Conservation (phyloP, 768 basidiomycete genomes). For the Lyophyllum shimeji region DNA sequence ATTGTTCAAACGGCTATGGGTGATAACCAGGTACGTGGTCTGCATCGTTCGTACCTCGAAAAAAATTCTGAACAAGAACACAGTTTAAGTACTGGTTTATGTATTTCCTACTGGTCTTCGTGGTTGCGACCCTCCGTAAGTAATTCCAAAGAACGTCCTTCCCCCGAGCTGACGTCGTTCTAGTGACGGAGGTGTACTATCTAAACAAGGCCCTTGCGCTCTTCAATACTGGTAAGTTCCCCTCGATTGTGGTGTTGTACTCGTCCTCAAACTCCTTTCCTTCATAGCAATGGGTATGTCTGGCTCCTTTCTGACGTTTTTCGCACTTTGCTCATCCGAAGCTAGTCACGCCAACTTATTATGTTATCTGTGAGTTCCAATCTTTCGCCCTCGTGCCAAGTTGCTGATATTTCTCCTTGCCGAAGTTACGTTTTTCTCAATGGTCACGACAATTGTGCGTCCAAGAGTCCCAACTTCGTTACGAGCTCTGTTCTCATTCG, state of each 20-base stretch:
- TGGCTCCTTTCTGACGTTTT: neutral
- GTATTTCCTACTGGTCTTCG: conserved; percentile 84
- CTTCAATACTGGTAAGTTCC: conserved; percentile 78
- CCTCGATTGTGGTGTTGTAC: conserved; percentile 3
- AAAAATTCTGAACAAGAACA: neutral
- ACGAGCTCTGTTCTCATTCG: neutral
- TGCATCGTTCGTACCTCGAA: neutral
- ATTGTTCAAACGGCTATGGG: conserved; percentile 80
- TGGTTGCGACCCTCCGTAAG: conserved; percentile 77
- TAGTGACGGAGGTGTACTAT: conserved; percentile 92
- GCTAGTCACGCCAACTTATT: conserved; percentile 83
- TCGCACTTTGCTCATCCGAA: conserved; percentile 17
- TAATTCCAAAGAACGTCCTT: conserved; percentile 6
- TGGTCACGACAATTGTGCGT: conserved; percentile 78
- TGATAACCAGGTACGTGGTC: conserved; percentile 65
- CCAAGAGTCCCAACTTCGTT: neutral
- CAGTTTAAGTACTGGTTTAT: conserved; percentile 93
- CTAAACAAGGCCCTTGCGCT: conserved; percentile 94
- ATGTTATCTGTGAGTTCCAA: conserved; percentile 67
- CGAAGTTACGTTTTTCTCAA: conserved; percentile 79
- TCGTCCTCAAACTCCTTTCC: conserved; percentile 59
- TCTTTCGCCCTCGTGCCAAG: neutral
- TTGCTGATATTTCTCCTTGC: neutral
- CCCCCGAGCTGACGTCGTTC: conserved; percentile 12
- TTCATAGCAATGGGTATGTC: conserved; percentile 19